phyloP scores from a whole-genome alignment of 2,329 filamentous ascomycete genomes.

The Cladosporium phlei region DNA sequence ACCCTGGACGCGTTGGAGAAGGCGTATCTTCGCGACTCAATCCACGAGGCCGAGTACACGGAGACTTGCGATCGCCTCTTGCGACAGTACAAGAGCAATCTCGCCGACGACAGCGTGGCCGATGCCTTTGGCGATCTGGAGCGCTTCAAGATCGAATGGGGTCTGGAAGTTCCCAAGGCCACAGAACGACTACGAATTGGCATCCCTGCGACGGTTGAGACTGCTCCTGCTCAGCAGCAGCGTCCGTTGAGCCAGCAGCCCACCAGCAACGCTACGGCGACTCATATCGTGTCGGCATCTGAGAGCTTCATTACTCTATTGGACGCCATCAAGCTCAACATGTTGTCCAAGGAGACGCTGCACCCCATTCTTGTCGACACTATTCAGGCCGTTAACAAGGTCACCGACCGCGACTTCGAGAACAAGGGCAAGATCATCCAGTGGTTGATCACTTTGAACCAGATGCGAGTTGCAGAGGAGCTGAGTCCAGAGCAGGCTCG shows the following conservation, averaged over 20 bases:
- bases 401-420: slow-evolving; percentile 92
- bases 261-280: slow-evolving; percentile 37
- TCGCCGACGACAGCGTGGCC: slow-evolving; percentile 88
- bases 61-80: slow-evolving; percentile 91
- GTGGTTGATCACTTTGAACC: slow-evolving; percentile 94
- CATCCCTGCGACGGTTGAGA: slow-evolving; percentile 76
- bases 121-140: slow-evolving; percentile 82
- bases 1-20: slow-evolving; percentile 94
- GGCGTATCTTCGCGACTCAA: slow-evolving; percentile 91
- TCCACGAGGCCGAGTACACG: slow-evolving; percentile 87
- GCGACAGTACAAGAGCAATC: slow-evolving; percentile 93
- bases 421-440: slow-evolving; percentile 95
- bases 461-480: slow-evolving; percentile 95
- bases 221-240: slow-evolving; percentile 45
- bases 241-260: slow-evolving; percentile 5
- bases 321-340: slow-evolving; percentile 85
- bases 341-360: slow-evolving; percentile 92
- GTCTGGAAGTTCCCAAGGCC: slow-evolving; percentile 91
- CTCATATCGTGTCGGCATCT: slow-evolving; percentile 77
- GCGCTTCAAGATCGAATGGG: slow-evolving; percentile 86
- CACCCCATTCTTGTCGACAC: slow-evolving; percentile 92
- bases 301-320: slow-evolving; percentile 99
- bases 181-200: slow-evolving; percentile 89
- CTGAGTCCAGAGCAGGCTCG: slow-evolving; percentile 79
- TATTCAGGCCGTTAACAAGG: slow-evolving; percentile 95